Conservation (phyloP, 768 basidiomycete species). For the Mycena belliarum region DNA sequence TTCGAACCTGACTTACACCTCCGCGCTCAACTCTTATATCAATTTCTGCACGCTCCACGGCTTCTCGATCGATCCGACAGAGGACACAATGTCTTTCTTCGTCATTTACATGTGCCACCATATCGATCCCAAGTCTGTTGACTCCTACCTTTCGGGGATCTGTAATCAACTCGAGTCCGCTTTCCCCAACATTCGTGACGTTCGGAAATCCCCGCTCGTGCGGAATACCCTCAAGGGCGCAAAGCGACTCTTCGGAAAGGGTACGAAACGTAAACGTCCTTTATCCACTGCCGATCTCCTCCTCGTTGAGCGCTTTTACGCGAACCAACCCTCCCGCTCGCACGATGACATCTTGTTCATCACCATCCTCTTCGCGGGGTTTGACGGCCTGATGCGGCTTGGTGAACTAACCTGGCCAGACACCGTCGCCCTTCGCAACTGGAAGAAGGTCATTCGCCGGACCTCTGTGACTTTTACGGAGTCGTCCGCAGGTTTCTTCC, state of each 20-base stretch:
- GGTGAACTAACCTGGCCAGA: constrained; percentile 36
- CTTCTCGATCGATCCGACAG: too few relatives aligned
- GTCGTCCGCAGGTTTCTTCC: constrained; percentile 24
- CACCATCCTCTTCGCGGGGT: constrained; percentile 28
- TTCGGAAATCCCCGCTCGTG: constrained; percentile 29
- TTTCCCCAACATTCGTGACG: constrained; percentile 33
- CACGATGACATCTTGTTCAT: constrained; percentile 32
- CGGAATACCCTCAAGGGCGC: constrained; percentile 32
- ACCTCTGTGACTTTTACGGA: constrained; percentile 27
- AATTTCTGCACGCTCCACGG: too few relatives aligned
- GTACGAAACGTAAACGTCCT: constrained; percentile 28
- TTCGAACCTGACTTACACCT: too few relatives aligned
- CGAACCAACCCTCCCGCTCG: too few relatives aligned
- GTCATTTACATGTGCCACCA: too few relatives aligned
- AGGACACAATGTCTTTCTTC: too few relatives aligned
- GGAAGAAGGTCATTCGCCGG: too few relatives aligned
- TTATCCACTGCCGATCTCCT: constrained; percentile 25
- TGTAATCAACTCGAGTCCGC: constrained; percentile 34
- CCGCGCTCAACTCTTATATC: too few relatives aligned
- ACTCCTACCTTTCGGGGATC: constrained; percentile 43
- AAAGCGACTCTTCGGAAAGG: constrained; percentile 18
- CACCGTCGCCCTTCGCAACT: too few relatives aligned
- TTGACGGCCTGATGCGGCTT: constrained; percentile 32
- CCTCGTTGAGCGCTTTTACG: background rate
- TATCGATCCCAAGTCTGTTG: constrained; percentile 37